Base-by-base conservation (phyloP, 306 rosid species). In the Lathyrus aphaca region DNA sequence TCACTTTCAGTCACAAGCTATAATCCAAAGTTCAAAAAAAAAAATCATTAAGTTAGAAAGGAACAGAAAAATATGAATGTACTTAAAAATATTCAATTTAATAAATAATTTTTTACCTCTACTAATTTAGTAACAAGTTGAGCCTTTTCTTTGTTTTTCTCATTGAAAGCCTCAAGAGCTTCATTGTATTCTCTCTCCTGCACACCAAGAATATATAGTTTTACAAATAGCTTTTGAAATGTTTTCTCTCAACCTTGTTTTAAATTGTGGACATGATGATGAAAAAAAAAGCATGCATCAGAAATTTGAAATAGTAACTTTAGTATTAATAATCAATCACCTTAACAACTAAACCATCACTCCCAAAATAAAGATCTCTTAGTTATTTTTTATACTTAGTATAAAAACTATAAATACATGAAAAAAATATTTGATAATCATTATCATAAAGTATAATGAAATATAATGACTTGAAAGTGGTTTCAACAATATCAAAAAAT, bases 121-220 rank as follows among this genome's bases (percentile, higher is more conserved):
- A 92, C 86, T 79, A 92, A 60, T 71, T 83, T 89, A 9, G 82
- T 61, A 32, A 79, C 79, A 67, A 79, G 98, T 80, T 86, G 96
- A 73, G 90, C 82, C 71, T 94, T 94, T 74, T 91, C 99, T 82
- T 78, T 89, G 88, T 89, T 94, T 90, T 91, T 94, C 43, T 89
- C 97, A 61, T 94, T 94, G 77, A 88, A 94, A 59, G 96, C 95
- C 2, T 91, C 99, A n/a, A 94, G 95, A 14, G 95, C 95, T 46
- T 91, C 99, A 69, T 86, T 91, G 89, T 88, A 94, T 69, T 94
- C 99, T 79, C 80, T 88, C 68, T 94, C 99, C 99, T 94, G 83
- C 8, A 55, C 62, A 25, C 40, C 57, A 12, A 23, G 46, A 51
- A 78, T 54, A 56, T 25, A 3, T 27, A 65, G 6, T 49, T 35